phyloP scores from a whole-genome alignment of 768 basidiomycete species.

The Tulasnella sp. region DNA sequence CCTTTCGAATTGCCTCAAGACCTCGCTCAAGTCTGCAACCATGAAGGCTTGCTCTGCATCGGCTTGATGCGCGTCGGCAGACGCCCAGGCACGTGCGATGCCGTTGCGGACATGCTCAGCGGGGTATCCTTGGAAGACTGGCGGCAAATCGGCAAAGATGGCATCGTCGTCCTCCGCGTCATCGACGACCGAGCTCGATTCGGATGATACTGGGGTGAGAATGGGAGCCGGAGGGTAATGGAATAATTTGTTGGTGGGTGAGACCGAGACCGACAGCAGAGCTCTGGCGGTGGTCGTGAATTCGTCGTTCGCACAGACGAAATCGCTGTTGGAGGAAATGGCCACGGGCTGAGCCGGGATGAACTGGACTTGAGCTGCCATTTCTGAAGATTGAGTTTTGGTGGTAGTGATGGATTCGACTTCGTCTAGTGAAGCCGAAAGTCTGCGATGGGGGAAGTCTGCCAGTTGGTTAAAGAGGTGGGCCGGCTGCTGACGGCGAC shows the following conservation, averaged over 20 bases:
- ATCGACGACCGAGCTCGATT: slow-evolving; percentile 9
- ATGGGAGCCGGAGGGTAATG: neutral
- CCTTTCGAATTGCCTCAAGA: slow-evolving; percentile 77
- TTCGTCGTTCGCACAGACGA: neutral
- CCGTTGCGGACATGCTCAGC: slow-evolving; percentile 71
- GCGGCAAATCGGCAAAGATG: slow-evolving; percentile 61
- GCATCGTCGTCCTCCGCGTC: slow-evolving; percentile 35
- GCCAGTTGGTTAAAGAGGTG: neutral
- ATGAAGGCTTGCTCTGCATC: slow-evolving; percentile 95
- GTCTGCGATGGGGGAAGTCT: slow-evolving; percentile 22
- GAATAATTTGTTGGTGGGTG: neutral
- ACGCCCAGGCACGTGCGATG: slow-evolving; percentile 37
- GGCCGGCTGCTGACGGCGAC: slow-evolving; percentile 33
- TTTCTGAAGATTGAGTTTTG: neutral
- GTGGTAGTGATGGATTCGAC: neutral
- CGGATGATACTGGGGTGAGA: slow-evolving; percentile 18
- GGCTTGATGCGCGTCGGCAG: slow-evolving; percentile 38
- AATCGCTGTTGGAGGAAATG: neutral
- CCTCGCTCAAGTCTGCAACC: slow-evolving; percentile 85
- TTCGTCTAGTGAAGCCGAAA: slow-evolving; percentile 14
- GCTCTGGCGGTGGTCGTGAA: neutral
- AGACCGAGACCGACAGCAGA: neutral
- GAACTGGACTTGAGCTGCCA: slow-evolving; percentile 1
- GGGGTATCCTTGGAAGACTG: slow-evolving; percentile 62
- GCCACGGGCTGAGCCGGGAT: slow-evolving; percentile 4